These are phyloP conservation scores for Cryptococcus wingfieldii DNA, from an alignment of 1,284 basidiomycete genomes.

Conservation along the genomic window DNA sequence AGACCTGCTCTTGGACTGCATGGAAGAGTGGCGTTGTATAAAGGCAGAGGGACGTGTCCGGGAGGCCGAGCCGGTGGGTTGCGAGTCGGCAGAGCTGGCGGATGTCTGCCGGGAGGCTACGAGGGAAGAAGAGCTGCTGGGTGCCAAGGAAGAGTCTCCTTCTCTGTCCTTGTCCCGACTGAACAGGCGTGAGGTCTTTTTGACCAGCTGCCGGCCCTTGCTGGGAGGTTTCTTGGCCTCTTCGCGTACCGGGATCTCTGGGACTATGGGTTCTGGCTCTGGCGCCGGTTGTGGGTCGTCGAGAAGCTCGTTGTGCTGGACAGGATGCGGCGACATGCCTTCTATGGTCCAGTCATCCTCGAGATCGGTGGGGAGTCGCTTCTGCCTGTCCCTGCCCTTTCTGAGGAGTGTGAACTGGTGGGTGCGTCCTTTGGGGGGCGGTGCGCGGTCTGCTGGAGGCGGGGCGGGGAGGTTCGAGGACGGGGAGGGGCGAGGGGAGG, in stretches of 20 bases:
- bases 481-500: no score
- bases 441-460: constrained; percentile 21
- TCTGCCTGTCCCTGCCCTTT: constrained; percentile 17
- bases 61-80: constrained; percentile 10
- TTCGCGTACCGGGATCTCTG: constrained; percentile 19
- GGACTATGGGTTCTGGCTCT: constrained; percentile 3
- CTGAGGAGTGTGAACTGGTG: constrained; percentile 20
- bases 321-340: constrained; percentile 12
- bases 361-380: constrained; percentile 13
- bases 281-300: not conserved
- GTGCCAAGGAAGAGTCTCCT: constrained; percentile 6
- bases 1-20: constrained; percentile 12
- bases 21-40: constrained; percentile 16
- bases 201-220: constrained; percentile 34
- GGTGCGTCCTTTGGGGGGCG: constrained; percentile 16
- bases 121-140: constrained; percentile 13
- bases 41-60: constrained; percentile 13
- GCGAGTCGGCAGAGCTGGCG: constrained; percentile 34
- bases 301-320: not conserved
- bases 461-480: constrained; percentile 4
- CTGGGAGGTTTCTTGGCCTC: constrained; percentile 24
- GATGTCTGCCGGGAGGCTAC: constrained; percentile 30
- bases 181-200: constrained; percentile 45
- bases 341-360: constrained; percentile 44
- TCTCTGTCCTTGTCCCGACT: constrained; percentile 23